A percentile compares a stretch with the other conserved stretches of the same genome.
These are phyloP conservation scores for Alopecurus myosuroides DNA, from an alignment of 176 grass and related monocot genomes.

Conservation along the genomic window DNA sequence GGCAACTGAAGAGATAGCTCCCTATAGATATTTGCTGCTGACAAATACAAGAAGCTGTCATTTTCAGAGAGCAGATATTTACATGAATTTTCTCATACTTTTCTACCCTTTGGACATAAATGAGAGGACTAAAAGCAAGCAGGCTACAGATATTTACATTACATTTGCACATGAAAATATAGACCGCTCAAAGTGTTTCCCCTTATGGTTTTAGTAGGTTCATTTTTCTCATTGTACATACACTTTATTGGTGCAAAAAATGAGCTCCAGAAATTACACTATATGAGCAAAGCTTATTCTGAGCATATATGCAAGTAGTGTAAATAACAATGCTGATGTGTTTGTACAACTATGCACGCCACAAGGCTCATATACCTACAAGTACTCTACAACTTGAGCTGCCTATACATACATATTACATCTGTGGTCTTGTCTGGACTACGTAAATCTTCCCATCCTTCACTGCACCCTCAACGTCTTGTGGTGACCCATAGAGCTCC, in stretches of 20 bases:
- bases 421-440: constrained; percentile 94
- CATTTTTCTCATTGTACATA: not conserved
- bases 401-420: constrained; percentile 49
- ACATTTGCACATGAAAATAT: not conserved
- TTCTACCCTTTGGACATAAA: not conserved
- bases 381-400: not conserved
- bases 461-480: constrained; percentile 88
- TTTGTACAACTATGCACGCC: constrained; percentile 30
- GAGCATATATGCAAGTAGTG: not conserved
- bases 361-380: constrained; percentile 1
- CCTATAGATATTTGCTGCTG: constrained; percentile 34
- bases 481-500: constrained; percentile 71
- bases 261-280: not conserved
- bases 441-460: constrained; percentile 87
- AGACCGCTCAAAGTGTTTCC: not conserved
- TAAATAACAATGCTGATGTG: not conserved
- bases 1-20: constrained; percentile 1
- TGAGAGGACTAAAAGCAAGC: constrained; percentile 12
- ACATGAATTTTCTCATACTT: not conserved
- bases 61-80: constrained; percentile 38
- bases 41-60: constrained; percentile 34
- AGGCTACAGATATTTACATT: not conserved
- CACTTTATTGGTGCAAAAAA: not conserved
- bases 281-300: constrained; percentile 3
- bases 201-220: not conserved